Conservation (phyloP, 2,329 filamentous ascomycete species). For the Drechslera avenae region DNA sequence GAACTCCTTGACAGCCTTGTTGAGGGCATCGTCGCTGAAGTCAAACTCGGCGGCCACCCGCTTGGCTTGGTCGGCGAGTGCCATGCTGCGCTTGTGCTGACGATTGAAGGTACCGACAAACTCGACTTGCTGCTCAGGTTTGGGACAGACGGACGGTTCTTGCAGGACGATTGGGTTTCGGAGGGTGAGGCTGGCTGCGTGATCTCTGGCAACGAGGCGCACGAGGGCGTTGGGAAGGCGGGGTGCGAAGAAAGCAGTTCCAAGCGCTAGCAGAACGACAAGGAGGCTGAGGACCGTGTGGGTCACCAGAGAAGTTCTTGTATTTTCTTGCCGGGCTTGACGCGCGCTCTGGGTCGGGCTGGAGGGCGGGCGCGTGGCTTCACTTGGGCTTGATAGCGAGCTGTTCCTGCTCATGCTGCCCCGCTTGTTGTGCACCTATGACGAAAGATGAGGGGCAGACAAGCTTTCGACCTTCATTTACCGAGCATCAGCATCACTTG, state of each 20-base stretch:
- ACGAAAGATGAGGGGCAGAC: conserved; percentile 24
- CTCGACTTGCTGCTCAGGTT: conserved; percentile 32
- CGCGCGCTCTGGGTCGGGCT: conserved; percentile 5
- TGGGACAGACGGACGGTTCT: conserved; percentile 37
- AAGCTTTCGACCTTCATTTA: conserved; percentile 18
- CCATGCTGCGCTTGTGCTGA: conserved; percentile 53
- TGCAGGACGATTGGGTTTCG: conserved; percentile 34
- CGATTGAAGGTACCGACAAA: conserved; percentile 45
- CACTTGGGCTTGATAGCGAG: conserved; percentile 17
- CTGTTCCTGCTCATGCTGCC: conserved; percentile 16
- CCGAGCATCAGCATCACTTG: conserved; percentile 19
- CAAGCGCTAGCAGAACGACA: conserved; percentile 43
- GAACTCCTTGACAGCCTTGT: conserved; percentile 82
- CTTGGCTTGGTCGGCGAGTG: conserved; percentile 71
- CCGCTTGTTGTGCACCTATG: conserved; percentile 28
- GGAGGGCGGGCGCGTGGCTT: conserved; percentile 16
- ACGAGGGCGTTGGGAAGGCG: conserved; percentile 41
- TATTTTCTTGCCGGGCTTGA: conserved; percentile 2
- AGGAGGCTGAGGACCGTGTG: conserved; percentile 35
- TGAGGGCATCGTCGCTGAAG: conserved; percentile 77
- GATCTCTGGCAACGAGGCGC: conserved; percentile 31
- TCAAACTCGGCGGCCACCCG: conserved; percentile 85
- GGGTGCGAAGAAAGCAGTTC: conserved; percentile 44
- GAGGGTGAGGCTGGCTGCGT: conserved; percentile 30
- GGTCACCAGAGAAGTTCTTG: conserved; percentile 19